Evolutionary conservation across 1,139 yeast species (phyloP).

Genomic region (Yamadazyma diddensiae): DNA sequence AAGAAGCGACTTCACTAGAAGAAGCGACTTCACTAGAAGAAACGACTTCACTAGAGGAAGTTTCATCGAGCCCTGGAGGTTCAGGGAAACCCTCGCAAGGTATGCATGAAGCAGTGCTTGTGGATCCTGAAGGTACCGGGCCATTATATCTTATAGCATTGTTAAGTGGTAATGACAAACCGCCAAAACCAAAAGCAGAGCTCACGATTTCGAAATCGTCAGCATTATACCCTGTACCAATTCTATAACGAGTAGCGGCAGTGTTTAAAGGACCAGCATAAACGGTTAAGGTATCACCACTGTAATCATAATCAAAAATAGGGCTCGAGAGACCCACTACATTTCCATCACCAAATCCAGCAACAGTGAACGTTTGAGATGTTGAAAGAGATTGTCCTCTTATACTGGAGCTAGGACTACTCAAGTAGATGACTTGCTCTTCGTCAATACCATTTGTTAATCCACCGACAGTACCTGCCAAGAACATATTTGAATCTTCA

Average conservation of each 20-base stretch:
- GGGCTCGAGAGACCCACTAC: conserved; percentile 21
- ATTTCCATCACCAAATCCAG: conserved; percentile 33
- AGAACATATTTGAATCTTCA: conserved; percentile 18
- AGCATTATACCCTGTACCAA: conserved; percentile 21
- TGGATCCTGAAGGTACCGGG: conserved; percentile 12
- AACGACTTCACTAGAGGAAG: conserved; percentile 5
- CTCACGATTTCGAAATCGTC: conserved; percentile 8
- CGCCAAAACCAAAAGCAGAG: conserved; percentile 8
- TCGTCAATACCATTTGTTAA: conserved; percentile 13
- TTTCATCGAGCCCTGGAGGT: conserved; percentile 9
- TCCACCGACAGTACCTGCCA: conserved; percentile 18
- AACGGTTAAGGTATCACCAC: conserved; percentile 11
- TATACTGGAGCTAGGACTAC: conserved; percentile 17
- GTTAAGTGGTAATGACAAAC: background rate
- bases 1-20: conserved; percentile 5
- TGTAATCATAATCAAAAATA: conserved; percentile 11
- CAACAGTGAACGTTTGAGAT: conserved; percentile 23
- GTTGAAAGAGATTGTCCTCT: conserved; percentile 18
- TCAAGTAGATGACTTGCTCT: conserved; percentile 23
- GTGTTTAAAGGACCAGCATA: conserved; percentile 5
- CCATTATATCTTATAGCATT: conserved; percentile 17
- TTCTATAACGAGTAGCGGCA: conserved; percentile 13
- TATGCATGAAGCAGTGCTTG: conserved; percentile 13
- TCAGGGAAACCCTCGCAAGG: conserved; percentile 12
- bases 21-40: no score